Conservation (phyloP, 148 eudicot species). For the Rhododendron ovatum region DNA sequence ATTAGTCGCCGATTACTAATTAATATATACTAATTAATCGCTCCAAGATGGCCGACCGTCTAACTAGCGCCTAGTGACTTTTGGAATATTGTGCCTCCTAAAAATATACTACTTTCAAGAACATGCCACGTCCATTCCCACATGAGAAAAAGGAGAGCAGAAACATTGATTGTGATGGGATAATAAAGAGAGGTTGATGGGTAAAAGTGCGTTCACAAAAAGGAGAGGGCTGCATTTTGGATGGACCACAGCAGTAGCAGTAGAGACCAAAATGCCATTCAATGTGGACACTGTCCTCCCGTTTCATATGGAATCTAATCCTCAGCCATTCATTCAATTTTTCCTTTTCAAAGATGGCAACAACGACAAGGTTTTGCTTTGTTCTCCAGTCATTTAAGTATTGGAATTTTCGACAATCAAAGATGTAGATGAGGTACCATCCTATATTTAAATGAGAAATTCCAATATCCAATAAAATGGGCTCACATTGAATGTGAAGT, state of each 20-base stretch:
- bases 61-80: no score
- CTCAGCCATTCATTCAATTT: neutral
- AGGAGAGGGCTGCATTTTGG: constrained; percentile 5
- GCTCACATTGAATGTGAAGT: neutral
- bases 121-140: neutral
- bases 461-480: neutral
- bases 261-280: constrained; percentile 14
- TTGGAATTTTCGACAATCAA: neutral
- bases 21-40: no score
- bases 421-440: neutral
- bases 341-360: neutral
- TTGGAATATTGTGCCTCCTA: neutral
- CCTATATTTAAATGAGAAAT: neutral
- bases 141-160: neutral
- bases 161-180: neutral
- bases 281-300: constrained; percentile 11
- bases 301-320: neutral
- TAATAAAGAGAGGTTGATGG: neutral
- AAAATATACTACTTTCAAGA: neutral
- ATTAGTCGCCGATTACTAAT: no score
- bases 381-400: neutral
- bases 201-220: neutral
- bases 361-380: neutral
- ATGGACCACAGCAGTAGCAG: constrained; percentile 19
- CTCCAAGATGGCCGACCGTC: no score